These are phyloP conservation scores for Rhizopogon vinicolor DNA, from an alignment of 768 basidiomycete genomes.

Conservation along the genomic window DNA sequence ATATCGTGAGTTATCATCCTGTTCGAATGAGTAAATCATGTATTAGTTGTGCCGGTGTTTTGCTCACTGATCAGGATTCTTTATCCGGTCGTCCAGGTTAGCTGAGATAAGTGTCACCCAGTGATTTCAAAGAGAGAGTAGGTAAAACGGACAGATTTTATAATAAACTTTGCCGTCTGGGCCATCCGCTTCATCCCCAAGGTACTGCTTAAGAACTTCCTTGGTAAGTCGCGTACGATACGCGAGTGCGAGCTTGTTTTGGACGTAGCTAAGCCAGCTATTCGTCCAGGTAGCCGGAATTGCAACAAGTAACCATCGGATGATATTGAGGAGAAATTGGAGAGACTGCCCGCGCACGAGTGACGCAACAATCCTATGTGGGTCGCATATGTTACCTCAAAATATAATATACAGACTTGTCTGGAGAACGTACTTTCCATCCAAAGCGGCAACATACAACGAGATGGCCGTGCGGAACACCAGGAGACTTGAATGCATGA, in stretches of 20 bases:
- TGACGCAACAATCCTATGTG: constrained; percentile 82
- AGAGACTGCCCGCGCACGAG: constrained; percentile 82
- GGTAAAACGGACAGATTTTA: constrained; percentile 63
- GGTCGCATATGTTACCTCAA: constrained; percentile 1
- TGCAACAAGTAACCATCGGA: constrained; percentile 87
- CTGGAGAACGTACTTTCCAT: constrained; percentile 66
- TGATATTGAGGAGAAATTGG: constrained; percentile 80
- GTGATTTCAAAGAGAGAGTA: neutral
- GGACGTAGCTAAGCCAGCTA: constrained; percentile 88
- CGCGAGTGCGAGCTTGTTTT: constrained; percentile 88
- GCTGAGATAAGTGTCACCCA: constrained; percentile 38
- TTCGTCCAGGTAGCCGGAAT: constrained; percentile 93
- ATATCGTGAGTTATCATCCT: constrained; percentile 97
- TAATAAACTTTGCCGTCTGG: constrained; percentile 86
- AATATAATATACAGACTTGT: neutral
- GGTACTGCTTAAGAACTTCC: constrained; percentile 78
- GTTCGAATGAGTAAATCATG: neutral
- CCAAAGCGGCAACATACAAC: constrained; percentile 89
- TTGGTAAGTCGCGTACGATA: constrained; percentile 84
- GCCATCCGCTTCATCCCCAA: constrained; percentile 65
- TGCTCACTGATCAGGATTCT: constrained; percentile 87
- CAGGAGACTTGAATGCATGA: constrained; percentile 86
- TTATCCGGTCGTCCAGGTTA: constrained; percentile 92
- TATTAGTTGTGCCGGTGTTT: neutral
- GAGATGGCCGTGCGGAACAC: constrained; percentile 89